Base-by-base conservation (phyloP, 148 eudicot genomes). In the Polygonum aviculare region DNA sequence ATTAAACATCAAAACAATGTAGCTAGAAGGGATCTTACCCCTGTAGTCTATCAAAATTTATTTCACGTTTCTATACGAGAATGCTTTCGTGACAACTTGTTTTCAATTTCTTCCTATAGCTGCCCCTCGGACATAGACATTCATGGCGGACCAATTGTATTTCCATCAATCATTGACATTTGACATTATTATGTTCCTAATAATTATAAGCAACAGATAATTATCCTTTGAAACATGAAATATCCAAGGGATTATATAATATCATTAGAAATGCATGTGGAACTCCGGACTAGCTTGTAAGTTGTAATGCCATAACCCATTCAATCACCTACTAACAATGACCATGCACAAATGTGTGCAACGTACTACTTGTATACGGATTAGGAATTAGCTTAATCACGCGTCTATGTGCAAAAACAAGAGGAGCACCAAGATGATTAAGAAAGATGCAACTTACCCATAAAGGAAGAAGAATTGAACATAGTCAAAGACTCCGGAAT, bases 401-500 rank as follows among this genome's bases (percentile, higher is more conserved):
- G 12, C 12, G 12, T 38, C 38, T 16, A 45, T 59, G 35, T 26
- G 31, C 31, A 26, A 35, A 39, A 36, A 59, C 22, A 44, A 5
- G 35, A 19, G n/a, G 6, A 11, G 39, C 55, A 16, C 31, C 48
- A 52, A 36, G 5, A 55, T 39, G 40, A 41, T n/a, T 4, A 38
- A 71, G n/a, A 4, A 57, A 72, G 50, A 72, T 40, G 3, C 55
- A 16, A 69, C 80, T 81, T 11, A 88, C 96, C 96, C 47, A 78
- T 57, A 78, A 87, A 92, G 3, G 85, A 75, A 26, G 87, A 47
- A 57, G 87, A 59, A 78, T 81, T 78, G 70, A 83, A 16, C 19
- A 19, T 51, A 22, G 62, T 77, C 21, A 90, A 85, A 62, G 69
- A 41, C 70, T 75, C n/a, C 45, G 97, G 97, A 74, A 92, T 84